These are phyloP conservation scores for Canna indica DNA, from an alignment of 176 grass and related monocot species.

Conservation along the genomic window DNA sequence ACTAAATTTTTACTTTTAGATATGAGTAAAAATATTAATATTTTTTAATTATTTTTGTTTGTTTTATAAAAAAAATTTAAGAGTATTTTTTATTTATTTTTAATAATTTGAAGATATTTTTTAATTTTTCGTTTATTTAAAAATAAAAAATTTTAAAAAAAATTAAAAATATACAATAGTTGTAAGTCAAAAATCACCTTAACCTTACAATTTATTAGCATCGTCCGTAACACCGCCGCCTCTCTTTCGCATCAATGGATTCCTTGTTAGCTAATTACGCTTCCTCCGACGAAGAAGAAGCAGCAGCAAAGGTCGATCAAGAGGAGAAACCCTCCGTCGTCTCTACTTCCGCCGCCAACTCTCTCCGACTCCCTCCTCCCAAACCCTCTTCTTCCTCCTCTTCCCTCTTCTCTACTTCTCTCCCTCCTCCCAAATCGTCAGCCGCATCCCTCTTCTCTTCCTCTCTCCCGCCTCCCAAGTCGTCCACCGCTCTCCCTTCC, in stretches of 20 bases:
- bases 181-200: too few relatives aligned
- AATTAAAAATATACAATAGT: too few relatives aligned
- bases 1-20: too few relatives aligned
- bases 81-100: too few relatives aligned
- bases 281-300: constrained; percentile 60
- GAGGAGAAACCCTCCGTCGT: constrained; percentile 18
- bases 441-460: constrained; percentile 36
- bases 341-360: neutral
- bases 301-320: neutral
- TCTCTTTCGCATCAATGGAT: constrained; percentile 44
- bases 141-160: too few relatives aligned
- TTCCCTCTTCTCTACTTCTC: constrained; percentile 39
- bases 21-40: too few relatives aligned
- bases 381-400: constrained; percentile 23
- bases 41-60: too few relatives aligned
- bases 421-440: constrained; percentile 31
- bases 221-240: too few relatives aligned
- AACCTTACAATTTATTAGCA: too few relatives aligned
- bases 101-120: too few relatives aligned
- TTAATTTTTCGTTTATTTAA: too few relatives aligned
- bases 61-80: too few relatives aligned
- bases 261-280: constrained; percentile 87
- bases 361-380: constrained; percentile 11
- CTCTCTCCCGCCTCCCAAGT: constrained; percentile 34
- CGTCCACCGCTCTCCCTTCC: constrained; percentile 8